Evolutionary conservation across 192 early-diverging fungal genomes (phyloP), one percentile per base, ranked within the genome.

Genomic region (Paraglomus occultum): DNA sequence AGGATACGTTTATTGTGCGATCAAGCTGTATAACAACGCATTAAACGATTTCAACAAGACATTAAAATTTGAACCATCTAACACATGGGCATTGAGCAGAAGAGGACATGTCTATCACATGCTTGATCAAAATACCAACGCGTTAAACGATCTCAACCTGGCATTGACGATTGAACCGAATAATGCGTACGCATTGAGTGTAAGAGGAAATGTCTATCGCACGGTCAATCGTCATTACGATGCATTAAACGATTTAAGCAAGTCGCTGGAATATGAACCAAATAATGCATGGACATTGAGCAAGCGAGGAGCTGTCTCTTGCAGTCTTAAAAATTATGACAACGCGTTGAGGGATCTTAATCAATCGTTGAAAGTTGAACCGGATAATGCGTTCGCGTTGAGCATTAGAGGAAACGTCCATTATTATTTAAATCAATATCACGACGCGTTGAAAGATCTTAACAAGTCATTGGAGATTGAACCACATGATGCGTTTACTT

Each of bases 31-130:
- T 20, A 42, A 67, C 14, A 51, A 67, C n/a, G 49, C 65, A 31
- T 42, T 67, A 6, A 6, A 17, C 6, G 46, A 67, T 53, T 53
- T 67, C 51, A 67, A 67, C 45, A 67, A 22, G 44, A 39, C 65
- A 18, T 49, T 67, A 52, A 39, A 67, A 8, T n/a, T 67, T 38
- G 0, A 20, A 42, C 38, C 65, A 44, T 17, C 51, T 14, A 67
- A 38, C 14, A 8, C 15, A 1, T 53, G 23, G 20, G 49, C 65
- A 15, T 67, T 42, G n/a, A 31, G 47, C 20, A 67, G n/a, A 53
- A 22, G 65, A 18, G 51, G 50, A 53, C 39, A 8, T 42, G 11
- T 40, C 15, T 53, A 38, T 53, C 22, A 40, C 18, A 54, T 42
- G 39, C 6, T 67, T 38, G 44, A 40, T 39, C 31, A 12, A 20